These are phyloP conservation scores for Schizothecium vesticola DNA, from an alignment of 495 filamentous ascomycete genomes.

Conservation along the genomic window DNA sequence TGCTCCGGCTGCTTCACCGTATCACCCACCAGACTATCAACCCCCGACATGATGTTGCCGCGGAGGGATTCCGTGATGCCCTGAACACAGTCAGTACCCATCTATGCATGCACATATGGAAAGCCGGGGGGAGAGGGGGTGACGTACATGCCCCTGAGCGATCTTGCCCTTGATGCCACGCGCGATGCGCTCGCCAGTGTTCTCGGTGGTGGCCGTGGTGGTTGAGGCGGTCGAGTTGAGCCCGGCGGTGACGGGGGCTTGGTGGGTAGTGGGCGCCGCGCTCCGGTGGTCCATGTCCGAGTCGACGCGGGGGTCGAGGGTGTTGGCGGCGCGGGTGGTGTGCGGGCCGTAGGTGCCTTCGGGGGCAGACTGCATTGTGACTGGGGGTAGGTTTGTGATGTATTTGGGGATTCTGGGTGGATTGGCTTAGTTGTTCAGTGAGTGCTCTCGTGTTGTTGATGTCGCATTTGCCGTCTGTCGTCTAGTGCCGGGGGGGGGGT, in stretches of 20 bases:
- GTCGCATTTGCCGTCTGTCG: not conserved
- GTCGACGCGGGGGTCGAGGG: constrained; percentile 43
- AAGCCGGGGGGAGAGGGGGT: too few species aligned
- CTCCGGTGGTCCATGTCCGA: constrained; percentile 18
- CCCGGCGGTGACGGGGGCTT: not conserved
- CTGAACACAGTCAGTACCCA: not conserved
- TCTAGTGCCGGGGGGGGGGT: not conserved
- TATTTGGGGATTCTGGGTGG: not conserved
- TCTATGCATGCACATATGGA: too few species aligned
- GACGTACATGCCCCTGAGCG: constrained; percentile 1
- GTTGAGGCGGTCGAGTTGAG: not conserved
- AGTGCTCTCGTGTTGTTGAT: not conserved
- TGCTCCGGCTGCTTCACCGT: constrained; percentile 1
- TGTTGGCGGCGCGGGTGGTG: constrained; percentile 27
- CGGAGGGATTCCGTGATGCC: constrained; percentile 5
- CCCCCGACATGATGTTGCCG: constrained; percentile 7
- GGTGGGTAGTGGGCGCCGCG: not conserved
- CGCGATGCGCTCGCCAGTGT: not conserved
- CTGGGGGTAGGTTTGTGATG: not conserved
- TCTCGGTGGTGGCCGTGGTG: not conserved
- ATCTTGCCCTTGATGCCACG: not conserved
- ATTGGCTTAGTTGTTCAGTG: not conserved
- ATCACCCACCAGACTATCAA: not conserved
- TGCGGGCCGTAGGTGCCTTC: constrained; percentile 7
- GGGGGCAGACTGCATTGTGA: not conserved